Percentiles rank a stretch among this genome's conserved stretches.
Evolutionary conservation across 345 rosid genomes (phyloP).

Genomic region (Eucalyptus erythrocorys): DNA sequence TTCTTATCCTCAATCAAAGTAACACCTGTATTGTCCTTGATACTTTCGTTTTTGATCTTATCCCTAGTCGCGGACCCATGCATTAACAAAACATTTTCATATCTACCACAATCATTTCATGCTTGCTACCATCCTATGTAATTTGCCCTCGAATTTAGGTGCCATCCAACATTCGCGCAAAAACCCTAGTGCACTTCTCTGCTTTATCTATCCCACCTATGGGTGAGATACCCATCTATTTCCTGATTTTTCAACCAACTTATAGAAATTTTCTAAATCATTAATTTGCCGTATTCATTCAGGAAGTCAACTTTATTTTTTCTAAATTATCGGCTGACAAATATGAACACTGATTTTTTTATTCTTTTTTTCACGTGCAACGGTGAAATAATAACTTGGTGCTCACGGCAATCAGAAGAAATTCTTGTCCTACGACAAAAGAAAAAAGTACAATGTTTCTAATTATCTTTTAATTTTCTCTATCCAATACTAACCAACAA

Average conservation of each 20-base stretch:
- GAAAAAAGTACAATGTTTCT: neutral
- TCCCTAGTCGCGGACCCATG: rapidly evolving
- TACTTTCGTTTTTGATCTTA: neutral
- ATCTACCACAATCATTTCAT: neutral
- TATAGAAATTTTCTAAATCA: neutral
- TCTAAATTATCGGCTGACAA: neutral
- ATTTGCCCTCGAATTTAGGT: rapidly evolving
- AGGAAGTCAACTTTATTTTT: neutral
- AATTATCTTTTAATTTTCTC: neutral
- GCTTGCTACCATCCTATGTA: neutral
- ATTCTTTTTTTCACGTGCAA: no score
- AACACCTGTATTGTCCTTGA: rapidly evolving
- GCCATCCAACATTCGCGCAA: neutral
- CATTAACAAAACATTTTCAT: neutral
- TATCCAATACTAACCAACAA: no score
- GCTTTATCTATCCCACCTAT: neutral
- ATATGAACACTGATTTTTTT: neutral
- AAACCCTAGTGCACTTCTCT: neutral
- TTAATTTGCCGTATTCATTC: neutral
- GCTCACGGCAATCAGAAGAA: neutral
- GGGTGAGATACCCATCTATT: neutral
- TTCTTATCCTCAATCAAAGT: neutral
- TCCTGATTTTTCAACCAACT: neutral
- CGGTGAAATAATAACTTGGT: no score
- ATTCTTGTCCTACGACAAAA: neutral